Evolutionary conservation across 257 asterid species (phyloP).

Genomic region (Solanum infundibuliforme): DNA sequence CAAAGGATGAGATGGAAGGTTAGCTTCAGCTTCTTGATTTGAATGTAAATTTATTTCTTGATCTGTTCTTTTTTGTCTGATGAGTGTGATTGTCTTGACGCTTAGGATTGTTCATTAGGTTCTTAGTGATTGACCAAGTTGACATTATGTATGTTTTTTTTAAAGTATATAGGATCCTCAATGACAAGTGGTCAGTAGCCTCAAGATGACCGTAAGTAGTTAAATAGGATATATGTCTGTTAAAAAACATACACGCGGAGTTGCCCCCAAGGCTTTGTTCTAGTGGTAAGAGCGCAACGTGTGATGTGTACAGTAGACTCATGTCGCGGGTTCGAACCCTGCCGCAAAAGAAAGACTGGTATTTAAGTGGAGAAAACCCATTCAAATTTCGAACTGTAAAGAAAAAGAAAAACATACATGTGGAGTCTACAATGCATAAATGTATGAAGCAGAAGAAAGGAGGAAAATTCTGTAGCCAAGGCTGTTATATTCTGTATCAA

Average conservation of each 20-base stretch:
- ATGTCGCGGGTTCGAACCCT: not conserved
- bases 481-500: not conserved
- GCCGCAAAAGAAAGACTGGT: not conserved
- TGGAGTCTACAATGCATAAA: not conserved
- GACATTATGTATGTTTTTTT: not conserved
- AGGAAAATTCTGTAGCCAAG: not conserved
- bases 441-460: not conserved
- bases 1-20: conserved; percentile 99
- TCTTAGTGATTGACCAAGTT: not conserved
- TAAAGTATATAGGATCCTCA: not conserved
- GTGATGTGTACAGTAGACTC: not conserved
- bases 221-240: not conserved
- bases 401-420: not conserved
- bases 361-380: not conserved
- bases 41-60: not conserved
- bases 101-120: not conserved
- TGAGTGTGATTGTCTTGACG: not conserved
- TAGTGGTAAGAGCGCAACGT: not conserved
- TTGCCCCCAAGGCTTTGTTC: not conserved
- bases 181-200: not conserved
- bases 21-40: not conserved
- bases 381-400: not conserved
- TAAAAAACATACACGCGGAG: not conserved
- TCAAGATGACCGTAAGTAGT: not conserved
- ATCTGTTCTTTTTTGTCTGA: not conserved